Base-by-base conservation (phyloP, 208 protist species). In the Acanthamoeba quina region DNA sequence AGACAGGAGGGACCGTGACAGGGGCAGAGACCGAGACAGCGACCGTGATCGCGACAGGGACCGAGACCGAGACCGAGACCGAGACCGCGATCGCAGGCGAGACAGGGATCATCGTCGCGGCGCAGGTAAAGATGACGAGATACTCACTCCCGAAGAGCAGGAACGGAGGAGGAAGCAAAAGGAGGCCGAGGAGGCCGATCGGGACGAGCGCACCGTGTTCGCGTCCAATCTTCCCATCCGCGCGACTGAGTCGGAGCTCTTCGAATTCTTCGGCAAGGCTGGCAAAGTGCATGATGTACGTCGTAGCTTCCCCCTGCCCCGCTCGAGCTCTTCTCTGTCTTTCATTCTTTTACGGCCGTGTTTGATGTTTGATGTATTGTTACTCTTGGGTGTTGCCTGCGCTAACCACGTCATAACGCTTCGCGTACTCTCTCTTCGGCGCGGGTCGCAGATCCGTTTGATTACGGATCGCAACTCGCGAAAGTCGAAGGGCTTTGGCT, bases 401-500 rank as follows among this genome's bases (percentile, higher is more conserved):
- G 37, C 37, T 41, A 41, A 41, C 37, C 37, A 5, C 37, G 11
- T 56, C 11, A 58, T 58, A 19, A 58, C 17, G 52, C 17, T 58
- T 21, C 52, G 52, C 7, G 52, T 58, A 11, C 15, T 4, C 52
- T 58, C 10, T 58, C 52, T 66, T 66, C 24, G 24, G 24, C 24
- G 62, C n/a, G n/a, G n/a, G 62, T 29, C 10, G 9, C 37, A 86
- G 78, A 60, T 86, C 19, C 78, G 78, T 37, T 47, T 96, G 47
- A 96, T 96, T 37, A 96, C 64, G 34, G 95, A 96, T 64, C 31
- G 92, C 21, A 88, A 95, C 54, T 88, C 95, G 21, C 78, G 95
- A 4, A 94, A 62, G 49, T 96, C 95, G 15, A 96, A 96, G 76
- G 95, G 60, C 70, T 96, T 94, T 41, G 95, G 94, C 52, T 96